Evolutionary conservation across 1,139 yeast species (phyloP).

Genomic region (Yamadazyma membranifaciens): DNA sequence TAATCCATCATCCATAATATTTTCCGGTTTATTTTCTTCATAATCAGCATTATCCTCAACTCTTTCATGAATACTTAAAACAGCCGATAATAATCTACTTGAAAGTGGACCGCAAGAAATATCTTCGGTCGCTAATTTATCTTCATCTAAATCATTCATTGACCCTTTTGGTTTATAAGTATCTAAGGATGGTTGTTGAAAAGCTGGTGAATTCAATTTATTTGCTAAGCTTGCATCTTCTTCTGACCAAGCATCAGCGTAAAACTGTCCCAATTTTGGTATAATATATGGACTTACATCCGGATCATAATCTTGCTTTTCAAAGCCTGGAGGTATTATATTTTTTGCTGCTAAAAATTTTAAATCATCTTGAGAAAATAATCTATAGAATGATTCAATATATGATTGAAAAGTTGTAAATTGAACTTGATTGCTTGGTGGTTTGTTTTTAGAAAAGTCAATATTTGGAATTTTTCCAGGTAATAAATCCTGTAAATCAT

Average conservation of each 20-base stretch:
- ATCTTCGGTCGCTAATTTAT: slow-evolving; percentile 64
- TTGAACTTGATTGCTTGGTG: slow-evolving; percentile 88
- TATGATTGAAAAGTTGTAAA: slow-evolving; percentile 84
- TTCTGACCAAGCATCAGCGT: slow-evolving; percentile 81
- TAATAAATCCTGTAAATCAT: slow-evolving; percentile 68
- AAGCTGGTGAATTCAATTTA: slow-evolving; percentile 39
- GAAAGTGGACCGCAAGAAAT: slow-evolving; percentile 92
- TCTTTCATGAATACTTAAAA: slow-evolving; percentile 55
- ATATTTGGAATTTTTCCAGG: slow-evolving; percentile 88
- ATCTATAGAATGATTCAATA: slow-evolving; percentile 81
- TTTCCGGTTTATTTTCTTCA: slow-evolving; percentile 11
- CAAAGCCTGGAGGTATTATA: slow-evolving; percentile 54
- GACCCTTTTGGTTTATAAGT: slow-evolving; percentile 62
- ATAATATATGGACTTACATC: slow-evolving; percentile 66
- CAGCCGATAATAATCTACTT: slow-evolving; percentile 79
- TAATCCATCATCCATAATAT: slow-evolving; percentile 7
- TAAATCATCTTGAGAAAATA: slow-evolving; percentile 76
- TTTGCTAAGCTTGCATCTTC: slow-evolving; percentile 59
- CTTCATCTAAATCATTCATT: slow-evolving; percentile 59
- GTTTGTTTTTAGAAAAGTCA: slow-evolving; percentile 79
- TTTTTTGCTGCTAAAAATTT: slow-evolving; percentile 65
- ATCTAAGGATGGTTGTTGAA: slow-evolving; percentile 38
- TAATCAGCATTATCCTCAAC: slow-evolving; percentile 23
- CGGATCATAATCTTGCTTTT: slow-evolving; percentile 56
- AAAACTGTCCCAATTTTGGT: slow-evolving; percentile 82